phyloP scores from a whole-genome alignment of 495 filamentous ascomycete species.

The Penicillium ochrochloron region DNA sequence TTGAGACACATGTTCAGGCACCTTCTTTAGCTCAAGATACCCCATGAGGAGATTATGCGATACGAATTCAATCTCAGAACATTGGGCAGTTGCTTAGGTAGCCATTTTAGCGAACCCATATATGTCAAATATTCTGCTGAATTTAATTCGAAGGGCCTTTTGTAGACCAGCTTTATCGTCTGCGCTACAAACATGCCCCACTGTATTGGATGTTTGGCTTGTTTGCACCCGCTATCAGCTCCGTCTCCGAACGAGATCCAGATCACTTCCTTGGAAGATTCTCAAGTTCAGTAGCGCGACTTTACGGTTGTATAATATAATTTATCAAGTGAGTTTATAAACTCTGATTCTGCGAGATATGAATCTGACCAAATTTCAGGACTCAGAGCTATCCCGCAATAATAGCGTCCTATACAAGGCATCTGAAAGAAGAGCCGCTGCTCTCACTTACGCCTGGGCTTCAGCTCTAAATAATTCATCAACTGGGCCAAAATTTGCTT shows the following conservation, averaged over 20 bases:
- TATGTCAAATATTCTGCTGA: too few species aligned
- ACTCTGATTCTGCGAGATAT: too few species aligned
- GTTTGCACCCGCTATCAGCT: slow-evolving; percentile 6
- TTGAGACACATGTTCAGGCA: neutral
- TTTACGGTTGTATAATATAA: neutral
- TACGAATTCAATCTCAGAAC: neutral
- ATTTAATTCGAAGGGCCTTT: too few species aligned
- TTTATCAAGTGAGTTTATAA: neutral
- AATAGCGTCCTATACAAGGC: neutral
- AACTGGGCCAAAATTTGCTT: neutral
- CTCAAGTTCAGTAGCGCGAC: neutral
- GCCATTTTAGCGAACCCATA: too few species aligned
- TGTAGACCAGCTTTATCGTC: too few species aligned
- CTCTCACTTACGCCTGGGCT: neutral
- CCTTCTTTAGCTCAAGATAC: neutral
- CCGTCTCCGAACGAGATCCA: neutral
- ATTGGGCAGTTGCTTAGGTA: too few species aligned
- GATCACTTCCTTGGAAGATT: neutral
- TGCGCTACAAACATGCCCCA: too few species aligned
- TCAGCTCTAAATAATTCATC: neutral
- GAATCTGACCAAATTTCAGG: neutral
- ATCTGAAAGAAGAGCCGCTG: neutral
- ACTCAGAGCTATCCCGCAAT: neutral
- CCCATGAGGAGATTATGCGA: neutral
- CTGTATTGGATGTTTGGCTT: neutral